phyloP scores from a whole-genome alignment of 805 yeast genomes.

The Starmerella sp. region DNA sequence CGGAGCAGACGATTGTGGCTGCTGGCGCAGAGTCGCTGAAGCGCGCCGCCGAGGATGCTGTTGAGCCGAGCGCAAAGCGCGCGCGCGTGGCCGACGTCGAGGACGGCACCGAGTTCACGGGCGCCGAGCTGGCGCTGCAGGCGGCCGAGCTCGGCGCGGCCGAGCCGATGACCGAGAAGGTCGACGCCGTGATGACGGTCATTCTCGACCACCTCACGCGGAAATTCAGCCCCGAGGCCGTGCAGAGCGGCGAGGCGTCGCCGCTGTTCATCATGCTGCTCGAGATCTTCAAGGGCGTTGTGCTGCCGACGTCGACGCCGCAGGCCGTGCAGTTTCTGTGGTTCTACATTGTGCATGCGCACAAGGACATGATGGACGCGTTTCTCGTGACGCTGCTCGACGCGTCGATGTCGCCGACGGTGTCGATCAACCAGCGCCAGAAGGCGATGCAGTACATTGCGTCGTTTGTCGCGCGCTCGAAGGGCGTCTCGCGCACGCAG shows the following conservation, averaged over 20 bases:
- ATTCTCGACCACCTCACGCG: conserved; percentile 43
- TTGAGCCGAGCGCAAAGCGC: neutral
- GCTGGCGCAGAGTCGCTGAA: conserved; percentile 21
- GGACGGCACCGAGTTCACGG: conserved; percentile 29
- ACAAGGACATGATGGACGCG: conserved; percentile 73
- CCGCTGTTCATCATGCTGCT: conserved; percentile 60
- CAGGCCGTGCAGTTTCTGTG: conserved; percentile 75
- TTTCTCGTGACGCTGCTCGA: conserved; percentile 73
- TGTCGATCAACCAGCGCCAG: conserved; percentile 61
- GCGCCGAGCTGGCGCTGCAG: conserved; percentile 28
- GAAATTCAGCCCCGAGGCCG: conserved; percentile 40
- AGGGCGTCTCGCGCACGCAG: conserved; percentile 56
- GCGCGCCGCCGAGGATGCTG: conserved; percentile 25
- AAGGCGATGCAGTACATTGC: conserved; percentile 88
- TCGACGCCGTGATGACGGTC: conserved; percentile 56
- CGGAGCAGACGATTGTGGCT: conserved; percentile 23
- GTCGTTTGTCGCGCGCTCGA: conserved; percentile 81
- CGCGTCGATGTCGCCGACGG: conserved; percentile 60
- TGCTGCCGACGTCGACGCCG: conserved; percentile 86
- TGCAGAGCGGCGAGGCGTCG: conserved; percentile 55
- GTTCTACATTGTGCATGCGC: conserved; percentile 71
- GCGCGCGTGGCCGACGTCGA: neutral
- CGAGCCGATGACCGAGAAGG: conserved; percentile 48
- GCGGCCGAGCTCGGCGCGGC: conserved; percentile 31
- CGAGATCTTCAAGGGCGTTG: conserved; percentile 66